A percentile compares a stretch with the other conserved stretches of the same genome.
phyloP scores from a whole-genome alignment of 1,284 basidiomycete species.

The Ceratobasidium sp. region DNA sequence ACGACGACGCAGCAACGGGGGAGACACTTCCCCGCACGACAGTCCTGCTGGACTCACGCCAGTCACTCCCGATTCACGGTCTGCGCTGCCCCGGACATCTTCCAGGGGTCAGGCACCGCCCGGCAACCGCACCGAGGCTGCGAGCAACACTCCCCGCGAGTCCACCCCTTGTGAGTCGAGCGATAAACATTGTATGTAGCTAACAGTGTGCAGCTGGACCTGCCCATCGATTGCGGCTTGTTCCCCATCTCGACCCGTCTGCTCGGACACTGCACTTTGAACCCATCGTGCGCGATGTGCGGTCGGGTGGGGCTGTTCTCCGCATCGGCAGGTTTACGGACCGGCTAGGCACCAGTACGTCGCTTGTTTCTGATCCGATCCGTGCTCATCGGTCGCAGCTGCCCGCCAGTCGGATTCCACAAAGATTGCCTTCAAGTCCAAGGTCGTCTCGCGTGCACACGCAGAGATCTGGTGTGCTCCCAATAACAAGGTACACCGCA shows the following conservation, averaged over 20 bases:
- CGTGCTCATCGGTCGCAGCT: conserved; percentile 55
- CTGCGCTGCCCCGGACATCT: background rate
- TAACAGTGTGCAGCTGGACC: conserved; percentile 16
- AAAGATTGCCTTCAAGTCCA: conserved; percentile 94
- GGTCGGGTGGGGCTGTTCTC: conserved; percentile 69
- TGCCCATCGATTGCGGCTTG: conserved; percentile 70
- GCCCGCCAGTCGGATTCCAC: conserved; percentile 74
- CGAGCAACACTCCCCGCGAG: background rate
- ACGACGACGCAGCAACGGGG: conserved; percentile 25
- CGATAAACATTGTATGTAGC: background rate
- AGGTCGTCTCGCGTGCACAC: conserved; percentile 93
- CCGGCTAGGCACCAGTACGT: conserved; percentile 64
- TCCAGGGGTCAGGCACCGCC: background rate
- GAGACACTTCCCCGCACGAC: conserved; percentile 12
- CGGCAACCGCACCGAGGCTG: background rate
- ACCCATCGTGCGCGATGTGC: conserved; percentile 85
- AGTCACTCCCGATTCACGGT: too few species aligned
- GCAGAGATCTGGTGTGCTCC: conserved; percentile 89
- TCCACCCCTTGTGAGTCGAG: conserved; percentile 2
- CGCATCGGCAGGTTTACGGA: conserved; percentile 95
- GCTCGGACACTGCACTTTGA: conserved; percentile 91
- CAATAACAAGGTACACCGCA: conserved; percentile 54
- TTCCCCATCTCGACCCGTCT: conserved; percentile 87
- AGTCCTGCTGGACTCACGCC: background rate
- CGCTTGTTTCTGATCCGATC: conserved; percentile 27